These are phyloP conservation scores for Funneliformis mosseae DNA, from an alignment of 192 early-diverging fungal species.

Conservation along the genomic window DNA sequence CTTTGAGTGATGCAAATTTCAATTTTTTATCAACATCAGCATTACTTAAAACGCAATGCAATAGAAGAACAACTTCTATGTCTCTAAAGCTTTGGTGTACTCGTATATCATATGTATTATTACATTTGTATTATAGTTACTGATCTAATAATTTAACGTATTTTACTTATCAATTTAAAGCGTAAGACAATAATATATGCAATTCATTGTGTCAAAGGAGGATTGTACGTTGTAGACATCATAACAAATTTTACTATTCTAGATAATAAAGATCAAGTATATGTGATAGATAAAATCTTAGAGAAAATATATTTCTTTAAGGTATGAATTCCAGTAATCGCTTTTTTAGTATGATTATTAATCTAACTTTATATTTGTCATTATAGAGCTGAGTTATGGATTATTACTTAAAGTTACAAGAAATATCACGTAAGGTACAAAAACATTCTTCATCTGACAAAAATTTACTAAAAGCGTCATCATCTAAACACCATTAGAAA, in stretches of 20 bases:
- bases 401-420: too few relatives aligned
- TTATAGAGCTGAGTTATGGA: constrained; percentile 4
- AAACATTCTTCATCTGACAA: too few relatives aligned
- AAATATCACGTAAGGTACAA: too few relatives aligned
- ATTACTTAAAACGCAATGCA: constrained; percentile 8
- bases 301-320: constrained; percentile 13
- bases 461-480: too few relatives aligned
- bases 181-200: constrained; percentile 22
- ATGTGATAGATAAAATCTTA: constrained; percentile 6
- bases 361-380: constrained; percentile 21
- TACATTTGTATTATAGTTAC: constrained; percentile 18
- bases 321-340: background rate
- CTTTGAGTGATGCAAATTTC: constrained; percentile 30
- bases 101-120: constrained; percentile 16
- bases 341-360: background rate
- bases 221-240: background rate
- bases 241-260: background rate
- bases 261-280: background rate
- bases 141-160: constrained; percentile 21
- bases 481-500: too few relatives aligned
- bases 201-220: constrained; percentile 7
- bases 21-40: constrained; percentile 31
- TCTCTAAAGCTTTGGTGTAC: constrained; percentile 23
- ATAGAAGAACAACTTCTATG: constrained; percentile 18
- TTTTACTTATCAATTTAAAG: constrained; percentile 19